Evolutionary conservation across 306 rosid genomes (phyloP), one percentile per base, ranked within the genome.

Genomic region (Morella rubra): DNA sequence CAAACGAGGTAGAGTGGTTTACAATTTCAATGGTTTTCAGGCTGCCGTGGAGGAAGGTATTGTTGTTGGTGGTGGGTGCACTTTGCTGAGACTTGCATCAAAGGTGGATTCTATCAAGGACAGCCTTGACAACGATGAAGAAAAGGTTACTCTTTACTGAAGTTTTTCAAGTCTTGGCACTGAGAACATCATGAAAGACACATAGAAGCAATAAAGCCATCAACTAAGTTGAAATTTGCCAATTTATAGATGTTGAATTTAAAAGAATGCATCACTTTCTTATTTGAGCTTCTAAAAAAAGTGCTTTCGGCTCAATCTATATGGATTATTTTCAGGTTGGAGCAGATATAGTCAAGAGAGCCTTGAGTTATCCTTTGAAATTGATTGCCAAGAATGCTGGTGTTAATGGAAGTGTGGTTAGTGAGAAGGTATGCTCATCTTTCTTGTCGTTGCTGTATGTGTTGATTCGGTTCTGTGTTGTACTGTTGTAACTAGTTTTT

Each of bases 21-120:
- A n/a, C 22, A 37, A 1, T 20, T 67, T 51, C 69, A 11, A 60
- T 65, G 79, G 72, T 51, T 73, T 81, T 40, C 84, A 96, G 99
- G 99, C 99, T 1, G 99, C 99, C 70, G 99, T 96, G 46, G 99
- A 96, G 84, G 99, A 96, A 79, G 99, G 99, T 75, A 96, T 96
- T 84, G 99, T 96, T 37, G 99, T 96, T 68, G 99, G 99, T 50
- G 99, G 99, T 78, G 99, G 99, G 54, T 96, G 99, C 85, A 93
- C 98, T 52, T 79, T 96, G 69, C 83, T 96, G 76, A 96, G 99
- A 83, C 90, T 96, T 72, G 99, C 99, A 16, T 82, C 98, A 6
- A 96, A 93, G 91, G 98, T 96, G 74, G 98, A 96, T 14, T 88
- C 96, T 12, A 96, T 96, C 82, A 91, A 80, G 85, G 93, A 81